These are phyloP conservation scores for Condylostoma magnum DNA, from an alignment of 169 alveolate genomes.

Conservation along the genomic window DNA sequence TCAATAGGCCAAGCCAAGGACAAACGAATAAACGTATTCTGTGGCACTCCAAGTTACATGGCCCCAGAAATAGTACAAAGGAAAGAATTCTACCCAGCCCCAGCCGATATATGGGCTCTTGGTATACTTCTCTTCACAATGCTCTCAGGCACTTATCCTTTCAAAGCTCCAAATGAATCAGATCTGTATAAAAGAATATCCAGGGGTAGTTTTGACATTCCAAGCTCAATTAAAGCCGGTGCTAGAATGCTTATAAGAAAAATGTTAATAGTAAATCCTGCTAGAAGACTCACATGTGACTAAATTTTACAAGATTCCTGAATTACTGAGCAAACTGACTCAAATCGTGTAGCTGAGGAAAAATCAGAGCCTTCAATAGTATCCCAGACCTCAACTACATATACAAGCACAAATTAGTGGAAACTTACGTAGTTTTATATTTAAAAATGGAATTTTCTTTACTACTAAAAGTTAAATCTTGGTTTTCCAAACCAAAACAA, in stretches of 20 bases:
- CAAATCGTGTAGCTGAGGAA: background rate
- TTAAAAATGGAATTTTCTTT: too few species aligned
- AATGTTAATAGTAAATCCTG: conserved; percentile 45
- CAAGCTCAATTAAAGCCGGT: conserved; percentile 37
- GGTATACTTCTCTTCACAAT: conserved; percentile 69
- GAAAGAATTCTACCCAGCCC: conserved; percentile 59
- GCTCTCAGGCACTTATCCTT: conserved; percentile 70
- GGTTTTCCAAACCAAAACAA: too few species aligned
- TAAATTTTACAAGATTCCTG: conserved; percentile 40
- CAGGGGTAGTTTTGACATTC: conserved; percentile 50
- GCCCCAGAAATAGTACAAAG: conserved; percentile 75
- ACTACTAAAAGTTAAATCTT: too few species aligned
- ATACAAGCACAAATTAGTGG: too few species aligned
- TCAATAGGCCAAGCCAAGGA: conserved; percentile 34
- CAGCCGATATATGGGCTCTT: conserved; percentile 76
- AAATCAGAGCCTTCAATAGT: too few species aligned
- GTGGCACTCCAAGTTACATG: conserved; percentile 84
- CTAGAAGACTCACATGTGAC: conserved; percentile 51
- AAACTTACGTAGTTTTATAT: too few species aligned
- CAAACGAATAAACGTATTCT: conserved; percentile 40
- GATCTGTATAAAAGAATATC: conserved; percentile 56
- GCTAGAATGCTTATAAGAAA: conserved; percentile 40
- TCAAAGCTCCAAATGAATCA: conserved; percentile 62
- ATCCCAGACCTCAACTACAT: too few species aligned
- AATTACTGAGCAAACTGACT: conserved; percentile 9